Conservation (phyloP, 352 stramenopile species). For the Phytopythium chamaehyphon region DNA sequence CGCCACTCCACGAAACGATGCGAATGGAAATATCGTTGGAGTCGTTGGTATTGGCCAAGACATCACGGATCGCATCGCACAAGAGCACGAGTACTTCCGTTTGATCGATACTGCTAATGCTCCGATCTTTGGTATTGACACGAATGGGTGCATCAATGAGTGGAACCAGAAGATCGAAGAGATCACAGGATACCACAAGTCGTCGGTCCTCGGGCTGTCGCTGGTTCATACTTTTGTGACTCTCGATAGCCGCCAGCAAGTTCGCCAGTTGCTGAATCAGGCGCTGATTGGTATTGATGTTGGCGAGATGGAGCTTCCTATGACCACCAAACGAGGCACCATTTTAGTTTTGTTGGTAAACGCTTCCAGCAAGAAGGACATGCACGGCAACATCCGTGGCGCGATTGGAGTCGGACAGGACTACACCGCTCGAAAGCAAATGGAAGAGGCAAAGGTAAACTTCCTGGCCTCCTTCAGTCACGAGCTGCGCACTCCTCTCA, state of each 20-base stretch:
- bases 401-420: conserved; percentile 92
- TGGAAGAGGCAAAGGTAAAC: conserved; percentile 85
- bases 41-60: too few species aligned
- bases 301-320: conserved; percentile 87
- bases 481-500: conserved; percentile 76
- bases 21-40: too few species aligned
- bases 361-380: conserved; percentile 86
- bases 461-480: conserved; percentile 86
- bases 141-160: conserved; percentile 77
- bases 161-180: conserved; percentile 88
- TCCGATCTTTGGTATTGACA: conserved; percentile 84
- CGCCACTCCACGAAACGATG: too few species aligned
- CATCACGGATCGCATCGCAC: too few species aligned
- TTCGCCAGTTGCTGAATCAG: conserved; percentile 73
- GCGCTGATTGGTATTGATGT: conserved; percentile 81
- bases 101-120: conserved; percentile 26
- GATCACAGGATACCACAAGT: conserved; percentile 80
- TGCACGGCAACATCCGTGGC: conserved; percentile 89
- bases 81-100: too few species aligned
- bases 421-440: conserved; percentile 87
- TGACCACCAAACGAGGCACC: conserved; percentile 66
- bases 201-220: conserved; percentile 57
- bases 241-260: conserved; percentile 56
- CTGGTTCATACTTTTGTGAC: conserved; percentile 81
- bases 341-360: conserved; percentile 78